Conservation (phyloP, 2,329 filamentous ascomycete species). For the Westerdykella ornata region DNA sequence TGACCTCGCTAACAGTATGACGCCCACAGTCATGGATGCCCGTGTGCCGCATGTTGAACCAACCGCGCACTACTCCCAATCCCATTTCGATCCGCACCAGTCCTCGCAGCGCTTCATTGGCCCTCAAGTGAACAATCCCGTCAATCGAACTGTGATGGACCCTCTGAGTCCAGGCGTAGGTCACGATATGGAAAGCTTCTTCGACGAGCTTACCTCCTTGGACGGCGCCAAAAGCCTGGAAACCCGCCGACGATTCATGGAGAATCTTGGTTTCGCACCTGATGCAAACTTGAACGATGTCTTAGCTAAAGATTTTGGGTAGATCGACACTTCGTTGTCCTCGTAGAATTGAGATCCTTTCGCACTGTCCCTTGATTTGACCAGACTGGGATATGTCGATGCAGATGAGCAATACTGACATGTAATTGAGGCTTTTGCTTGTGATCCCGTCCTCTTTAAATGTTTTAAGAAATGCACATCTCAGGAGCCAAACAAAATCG, state of each 20-base stretch:
- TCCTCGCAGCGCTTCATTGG: too few species aligned
- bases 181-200: slow-evolving; percentile 47
- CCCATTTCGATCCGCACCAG: too few species aligned
- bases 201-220: slow-evolving; percentile 53
- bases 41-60: too few species aligned
- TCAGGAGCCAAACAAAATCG: slow-evolving; percentile 5
- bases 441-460: slow-evolving; percentile 59
- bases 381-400: slow-evolving; percentile 24
- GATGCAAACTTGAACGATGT: slow-evolving; percentile 55
- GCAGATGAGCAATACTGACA: slow-evolving; percentile 43
- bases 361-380: slow-evolving; percentile 12
- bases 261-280: slow-evolving; percentile 59
- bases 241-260: slow-evolving; percentile 58
- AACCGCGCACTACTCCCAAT: too few species aligned
- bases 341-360: slow-evolving; percentile 22
- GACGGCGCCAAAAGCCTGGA: slow-evolving; percentile 50
- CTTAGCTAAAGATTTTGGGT: slow-evolving; percentile 38
- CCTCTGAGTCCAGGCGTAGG: background rate
- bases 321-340: slow-evolving; percentile 36
- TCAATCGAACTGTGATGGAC: too few species aligned
- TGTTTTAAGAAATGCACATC: slow-evolving; percentile 59
- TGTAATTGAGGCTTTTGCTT: slow-evolving; percentile 58
- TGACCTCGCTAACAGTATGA: too few species aligned
- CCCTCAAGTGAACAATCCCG: too few species aligned
- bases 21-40: too few species aligned